These are phyloP conservation scores for Cutaneotrichosporon curvatum DNA, from an alignment of 1,284 basidiomycete species.

Conservation along the genomic window DNA sequence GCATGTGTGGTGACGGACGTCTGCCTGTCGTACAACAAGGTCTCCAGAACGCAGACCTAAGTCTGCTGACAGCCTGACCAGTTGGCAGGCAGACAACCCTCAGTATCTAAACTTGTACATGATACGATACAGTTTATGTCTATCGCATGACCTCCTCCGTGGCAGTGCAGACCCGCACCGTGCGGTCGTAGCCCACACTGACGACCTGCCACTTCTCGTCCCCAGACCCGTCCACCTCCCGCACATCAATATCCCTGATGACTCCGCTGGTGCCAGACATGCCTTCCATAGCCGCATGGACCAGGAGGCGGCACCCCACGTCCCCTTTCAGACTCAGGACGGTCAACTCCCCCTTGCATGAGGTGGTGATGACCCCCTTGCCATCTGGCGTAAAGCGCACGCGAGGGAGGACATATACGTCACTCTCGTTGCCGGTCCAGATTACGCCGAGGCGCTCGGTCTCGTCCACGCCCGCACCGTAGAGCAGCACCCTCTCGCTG, in stretches of 20 bases:
- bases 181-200: constrained; percentile 43
- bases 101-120: not conserved
- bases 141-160: too few relatives aligned
- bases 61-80: too few relatives aligned
- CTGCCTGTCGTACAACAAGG: not conserved
- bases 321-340: constrained; percentile 33
- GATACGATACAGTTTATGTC: too few relatives aligned
- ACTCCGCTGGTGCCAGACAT: constrained; percentile 34
- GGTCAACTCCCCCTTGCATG: constrained; percentile 39
- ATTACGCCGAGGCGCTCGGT: constrained; percentile 36
- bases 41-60: not conserved
- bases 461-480: constrained; percentile 28
- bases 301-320: constrained; percentile 30
- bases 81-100: too few relatives aligned
- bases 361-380: constrained; percentile 36
- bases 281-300: constrained; percentile 27
- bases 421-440: constrained; percentile 40
- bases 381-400: constrained; percentile 45
- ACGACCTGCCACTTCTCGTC: constrained; percentile 31
- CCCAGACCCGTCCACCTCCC: constrained; percentile 3
- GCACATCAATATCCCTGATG: constrained; percentile 27
- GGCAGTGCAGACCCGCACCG: constrained; percentile 20
- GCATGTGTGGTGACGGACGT: too few relatives aligned
- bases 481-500: constrained; percentile 25
- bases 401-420: constrained; percentile 44